Percentiles rank a stretch among this genome's conserved stretches.
Evolutionary conservation across 129 eudicot genomes (phyloP).

Genomic region (Saussurea involucrata): DNA sequence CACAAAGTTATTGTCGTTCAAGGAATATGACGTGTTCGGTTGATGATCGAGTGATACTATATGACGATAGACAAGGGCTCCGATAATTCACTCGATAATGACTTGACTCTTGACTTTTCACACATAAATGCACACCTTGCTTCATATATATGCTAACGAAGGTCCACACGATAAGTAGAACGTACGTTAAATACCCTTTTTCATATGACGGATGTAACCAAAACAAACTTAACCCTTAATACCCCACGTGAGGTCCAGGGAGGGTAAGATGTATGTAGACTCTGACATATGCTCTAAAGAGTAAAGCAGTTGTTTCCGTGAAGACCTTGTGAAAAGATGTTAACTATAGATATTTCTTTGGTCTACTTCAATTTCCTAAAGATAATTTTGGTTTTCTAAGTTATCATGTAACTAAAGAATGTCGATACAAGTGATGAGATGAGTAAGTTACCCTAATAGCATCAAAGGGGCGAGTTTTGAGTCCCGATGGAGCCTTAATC

Average conservation of each 20-base stretch:
- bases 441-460: conserved; percentile 68
- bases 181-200: not conserved
- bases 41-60: not conserved
- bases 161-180: not conserved
- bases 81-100: not conserved
- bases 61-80: not conserved
- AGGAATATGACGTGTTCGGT: not conserved
- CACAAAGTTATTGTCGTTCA: not conserved
- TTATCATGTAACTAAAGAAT: not conserved
- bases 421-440: not conserved
- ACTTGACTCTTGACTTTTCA: not conserved
- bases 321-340: not conserved
- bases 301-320: not conserved
- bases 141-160: not conserved
- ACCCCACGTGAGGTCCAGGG: not conserved
- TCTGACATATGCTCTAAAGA: not conserved
- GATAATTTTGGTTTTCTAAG: not conserved
- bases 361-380: not conserved
- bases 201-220: not conserved
- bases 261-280: not conserved
- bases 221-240: not conserved
- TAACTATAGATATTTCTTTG: not conserved
- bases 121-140: not conserved
- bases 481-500: conserved; percentile 90
- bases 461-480: conserved; percentile 94